These are phyloP conservation scores for Dioscorea alata DNA, from an alignment of 106 monocot genomes.

Conservation along the genomic window DNA sequence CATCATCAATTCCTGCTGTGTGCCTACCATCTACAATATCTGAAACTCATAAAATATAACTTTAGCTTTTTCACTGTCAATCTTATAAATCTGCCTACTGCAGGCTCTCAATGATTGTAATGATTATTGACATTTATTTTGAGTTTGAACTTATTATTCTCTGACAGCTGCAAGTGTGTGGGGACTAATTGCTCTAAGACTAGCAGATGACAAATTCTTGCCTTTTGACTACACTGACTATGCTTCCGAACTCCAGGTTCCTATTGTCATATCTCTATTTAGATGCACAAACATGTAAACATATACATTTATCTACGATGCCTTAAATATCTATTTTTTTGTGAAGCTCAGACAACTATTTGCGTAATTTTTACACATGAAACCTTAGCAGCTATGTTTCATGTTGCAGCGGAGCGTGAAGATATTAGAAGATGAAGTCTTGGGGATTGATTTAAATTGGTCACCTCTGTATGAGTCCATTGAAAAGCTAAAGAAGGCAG, in stretches of 20 bases:
- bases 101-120: too few species aligned
- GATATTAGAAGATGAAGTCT: conserved; percentile 27
- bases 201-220: conserved; percentile 70
- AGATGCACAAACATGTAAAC: too few species aligned
- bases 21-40: too few species aligned
- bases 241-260: conserved; percentile 64
- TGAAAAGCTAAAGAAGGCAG: conserved; percentile 39
- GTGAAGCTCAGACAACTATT: neutral
- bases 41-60: too few species aligned
- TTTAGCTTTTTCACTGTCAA: too few species aligned
- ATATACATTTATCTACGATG: too few species aligned
- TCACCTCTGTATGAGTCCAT: conserved; percentile 52
- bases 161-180: conserved; percentile 53
- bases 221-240: conserved; percentile 69
- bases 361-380: neutral
- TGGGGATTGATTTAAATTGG: conserved; percentile 34
- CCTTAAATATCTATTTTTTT: too few species aligned
- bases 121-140: too few species aligned
- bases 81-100: too few species aligned
- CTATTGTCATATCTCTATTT: too few species aligned
- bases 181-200: conserved; percentile 63
- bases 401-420: conserved; percentile 28
- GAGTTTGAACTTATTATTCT: neutral
- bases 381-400: neutral
- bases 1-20: too few species aligned